Evolutionary conservation across 2,329 filamentous ascomycete species (phyloP).

Genomic region (Neonectria hederae): DNA sequence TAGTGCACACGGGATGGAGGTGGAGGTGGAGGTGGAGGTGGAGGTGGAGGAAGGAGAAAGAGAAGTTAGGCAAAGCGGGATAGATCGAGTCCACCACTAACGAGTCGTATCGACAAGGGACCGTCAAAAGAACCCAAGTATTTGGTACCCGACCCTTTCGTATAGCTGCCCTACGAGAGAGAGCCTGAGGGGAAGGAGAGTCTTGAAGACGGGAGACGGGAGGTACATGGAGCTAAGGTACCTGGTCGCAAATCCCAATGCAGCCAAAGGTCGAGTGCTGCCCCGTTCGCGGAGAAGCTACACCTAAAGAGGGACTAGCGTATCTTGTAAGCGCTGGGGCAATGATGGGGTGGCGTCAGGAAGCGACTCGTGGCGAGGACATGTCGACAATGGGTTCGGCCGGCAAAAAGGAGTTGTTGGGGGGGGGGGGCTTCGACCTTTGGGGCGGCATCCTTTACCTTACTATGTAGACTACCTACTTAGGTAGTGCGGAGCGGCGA

Average conservation of each 20-base stretch:
- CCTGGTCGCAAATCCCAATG: slow-evolving; percentile 22
- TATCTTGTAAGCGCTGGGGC: slow-evolving; percentile 6
- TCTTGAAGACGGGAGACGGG: neutral
- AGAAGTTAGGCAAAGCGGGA: neutral
- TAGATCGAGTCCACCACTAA: neutral
- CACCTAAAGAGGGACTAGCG: neutral
- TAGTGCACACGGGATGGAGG: neutral
- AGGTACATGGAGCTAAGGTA: slow-evolving; percentile 16
- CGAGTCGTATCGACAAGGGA: neutral
- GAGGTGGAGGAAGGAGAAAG: too few species aligned
- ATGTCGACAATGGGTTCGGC: neutral
- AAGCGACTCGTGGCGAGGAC: slow-evolving; percentile 16
- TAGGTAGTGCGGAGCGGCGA: too few species aligned
- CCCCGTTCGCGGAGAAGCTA: neutral
- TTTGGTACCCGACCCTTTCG: neutral
- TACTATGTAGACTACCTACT: too few species aligned
- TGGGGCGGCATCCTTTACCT: neutral
- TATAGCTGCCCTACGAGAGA: neutral
- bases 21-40: too few species aligned
- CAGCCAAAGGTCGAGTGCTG: slow-evolving; percentile 15
- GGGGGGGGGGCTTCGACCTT: neutral
- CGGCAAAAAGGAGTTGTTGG: neutral
- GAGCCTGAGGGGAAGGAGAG: neutral
- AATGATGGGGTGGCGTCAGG: slow-evolving; percentile 17
- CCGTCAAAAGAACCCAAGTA: too few species aligned